Percentiles rank a stretch among this genome's conserved stretches.
Conservation (phyloP, 805 yeast species). For the Metschnikowia gelsemii region DNA sequence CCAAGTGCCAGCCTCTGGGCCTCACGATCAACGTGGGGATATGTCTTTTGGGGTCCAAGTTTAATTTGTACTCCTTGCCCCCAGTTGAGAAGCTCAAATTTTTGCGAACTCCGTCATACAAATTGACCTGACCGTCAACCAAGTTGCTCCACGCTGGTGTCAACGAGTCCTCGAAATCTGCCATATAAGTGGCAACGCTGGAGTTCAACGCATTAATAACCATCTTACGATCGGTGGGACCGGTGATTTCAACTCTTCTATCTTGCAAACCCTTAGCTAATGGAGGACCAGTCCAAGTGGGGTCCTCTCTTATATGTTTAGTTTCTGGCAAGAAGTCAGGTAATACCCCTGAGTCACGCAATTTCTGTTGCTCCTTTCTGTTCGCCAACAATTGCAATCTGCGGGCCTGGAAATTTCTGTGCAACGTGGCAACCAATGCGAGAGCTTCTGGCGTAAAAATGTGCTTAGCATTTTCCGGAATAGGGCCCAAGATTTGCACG, state of each 20-base stretch:
- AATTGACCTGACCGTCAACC: constrained; percentile 77
- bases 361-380: constrained; percentile 59
- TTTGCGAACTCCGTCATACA: constrained; percentile 73
- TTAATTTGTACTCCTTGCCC: constrained; percentile 45
- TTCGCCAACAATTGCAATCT: constrained; percentile 59
- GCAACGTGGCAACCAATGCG: constrained; percentile 68
- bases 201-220: constrained; percentile 79
- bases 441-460: constrained; percentile 62
- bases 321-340: constrained; percentile 71
- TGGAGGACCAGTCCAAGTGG: constrained; percentile 73
- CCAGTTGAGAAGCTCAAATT: constrained; percentile 47
- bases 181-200: constrained; percentile 78
- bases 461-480: constrained; percentile 49
- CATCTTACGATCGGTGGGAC: constrained; percentile 85
- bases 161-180: constrained; percentile 82
- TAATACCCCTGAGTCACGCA: constrained; percentile 59
- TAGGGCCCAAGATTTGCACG: constrained; percentile 54
- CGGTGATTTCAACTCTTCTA: constrained; percentile 80
- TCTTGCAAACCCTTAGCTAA: constrained; percentile 71
- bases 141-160: constrained; percentile 82
- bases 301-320: constrained; percentile 64
- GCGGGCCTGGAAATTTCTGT: constrained; percentile 65
- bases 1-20: constrained; percentile 89
- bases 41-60: constrained; percentile 50
- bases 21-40: constrained; percentile 78